Base-by-base conservation (phyloP, 177 flowering plant genomes). In the Telopea speciosissima region DNA sequence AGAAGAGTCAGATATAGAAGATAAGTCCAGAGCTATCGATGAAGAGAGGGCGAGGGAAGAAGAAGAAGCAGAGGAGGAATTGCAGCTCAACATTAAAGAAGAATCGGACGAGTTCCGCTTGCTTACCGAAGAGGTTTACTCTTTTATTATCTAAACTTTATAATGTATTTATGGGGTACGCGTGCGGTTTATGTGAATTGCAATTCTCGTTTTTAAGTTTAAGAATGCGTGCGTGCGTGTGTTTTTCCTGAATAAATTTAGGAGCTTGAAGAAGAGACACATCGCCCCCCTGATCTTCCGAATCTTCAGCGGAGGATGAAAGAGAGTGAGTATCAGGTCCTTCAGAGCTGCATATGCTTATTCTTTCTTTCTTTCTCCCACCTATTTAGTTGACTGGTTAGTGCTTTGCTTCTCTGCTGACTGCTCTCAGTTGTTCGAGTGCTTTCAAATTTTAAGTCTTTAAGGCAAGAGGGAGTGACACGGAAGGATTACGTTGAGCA, bases 201-300 rank as follows among this genome's bases (percentile, higher is more conserved):
- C 65, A 59, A 36, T 49, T 45, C n/a, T 26, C 28, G 21, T n/a
- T 33, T 36, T 60, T 28, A 52, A 65, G 68, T 49, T 73, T 60
- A 23, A 4, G 40, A 36, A 36, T 36, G 40, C 8, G 31, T 52
- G 40, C 63, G 36, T 36, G 40, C 8, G 31, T 52, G 40, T 71
- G 36, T 69, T 8, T 40, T 22, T 52, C 0, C 9, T 52, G 16
- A 22, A 56, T 31, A 13, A 61, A 42, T 24, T 62, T 74, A 94
- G 99, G 97, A 95, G 76, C 91, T 95, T 78, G 88, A 88, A 74
- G 89, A 81, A 76, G 99, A 92, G 80, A 79, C 82, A n/a, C 80
- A 60, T 3, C 67, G 75, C n/a, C 97, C 97, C 2, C 97, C 97
- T 65, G 97, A 95, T 82, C 93, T 89, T 73, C 59, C 84, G 5